Percentiles rank a stretch among this genome's conserved stretches.
phyloP scores from a whole-genome alignment of 2,329 filamentous ascomycete species.

The Rhynchosporium agropyri region DNA sequence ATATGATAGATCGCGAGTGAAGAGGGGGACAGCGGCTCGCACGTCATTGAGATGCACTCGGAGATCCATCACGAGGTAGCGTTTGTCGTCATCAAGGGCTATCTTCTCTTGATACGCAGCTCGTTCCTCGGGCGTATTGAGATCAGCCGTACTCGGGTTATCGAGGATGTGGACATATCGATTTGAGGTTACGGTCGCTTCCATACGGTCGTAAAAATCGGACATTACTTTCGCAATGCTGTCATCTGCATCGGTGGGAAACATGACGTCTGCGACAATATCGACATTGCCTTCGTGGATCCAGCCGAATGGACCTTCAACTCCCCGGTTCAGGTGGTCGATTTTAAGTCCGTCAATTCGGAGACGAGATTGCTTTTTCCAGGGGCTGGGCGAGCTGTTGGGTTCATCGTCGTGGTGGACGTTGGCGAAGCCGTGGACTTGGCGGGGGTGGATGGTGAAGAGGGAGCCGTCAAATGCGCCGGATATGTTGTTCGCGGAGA shows the following conservation, averaged over 20 bases:
- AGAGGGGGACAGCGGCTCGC: conserved; percentile 87
- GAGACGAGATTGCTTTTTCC: conserved; percentile 95
- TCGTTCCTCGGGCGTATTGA: conserved; percentile 36
- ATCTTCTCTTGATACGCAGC: conserved; percentile 36
- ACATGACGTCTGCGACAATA: conserved; percentile 93
- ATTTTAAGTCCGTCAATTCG: conserved; percentile 93
- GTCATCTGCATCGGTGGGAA: conserved; percentile 84
- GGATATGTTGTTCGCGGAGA: conserved; percentile 94
- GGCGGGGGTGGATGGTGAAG: conserved; percentile 94
- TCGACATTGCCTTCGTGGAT: conserved; percentile 97
- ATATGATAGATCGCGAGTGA: conserved; percentile 89
- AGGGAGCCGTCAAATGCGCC: conserved; percentile 94
- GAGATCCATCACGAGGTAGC: conserved; percentile 90
- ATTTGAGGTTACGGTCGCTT: conserved; percentile 85
- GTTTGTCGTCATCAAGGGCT: conserved; percentile 58
- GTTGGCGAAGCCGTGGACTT: conserved; percentile 79
- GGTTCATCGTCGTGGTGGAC: conserved; percentile 58
- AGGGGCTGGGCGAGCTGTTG: conserved; percentile 68
- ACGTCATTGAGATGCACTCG: conserved; percentile 95
- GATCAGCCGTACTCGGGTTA: conserved; percentile 42
- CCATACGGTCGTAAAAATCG: conserved; percentile 96
- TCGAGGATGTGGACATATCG: conserved; percentile 64
- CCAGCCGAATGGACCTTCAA: conserved; percentile 94
- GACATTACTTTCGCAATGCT: conserved; percentile 91
- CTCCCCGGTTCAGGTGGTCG: conserved; percentile 91